phyloP scores from a whole-genome alignment of 2,329 filamentous ascomycete species.

The Lachnellula arida region DNA sequence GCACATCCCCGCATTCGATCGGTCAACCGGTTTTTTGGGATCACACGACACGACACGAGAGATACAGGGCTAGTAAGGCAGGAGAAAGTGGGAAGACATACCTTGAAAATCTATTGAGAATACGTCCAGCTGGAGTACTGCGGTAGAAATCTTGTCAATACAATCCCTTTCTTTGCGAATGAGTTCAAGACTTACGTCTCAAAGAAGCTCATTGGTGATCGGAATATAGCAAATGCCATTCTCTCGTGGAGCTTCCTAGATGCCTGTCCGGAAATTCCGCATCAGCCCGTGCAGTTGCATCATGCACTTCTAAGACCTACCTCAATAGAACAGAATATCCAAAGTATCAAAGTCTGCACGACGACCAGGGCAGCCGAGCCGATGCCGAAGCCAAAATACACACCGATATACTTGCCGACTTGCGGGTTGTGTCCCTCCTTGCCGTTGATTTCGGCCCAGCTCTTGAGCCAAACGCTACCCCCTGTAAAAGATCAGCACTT shows the following conservation, averaged over 20 bases:
- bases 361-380: conserved; percentile 82
- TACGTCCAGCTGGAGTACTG: conserved; percentile 82
- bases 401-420: conserved; percentile 84
- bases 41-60: not conserved
- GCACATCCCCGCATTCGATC: conserved; percentile 9
- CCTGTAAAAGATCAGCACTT: conserved; percentile 39
- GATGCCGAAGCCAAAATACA: conserved; percentile 93
- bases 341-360: conserved; percentile 87
- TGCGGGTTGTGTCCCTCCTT: conserved; percentile 62
- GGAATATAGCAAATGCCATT: conserved; percentile 96
- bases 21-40: conserved; percentile 1
- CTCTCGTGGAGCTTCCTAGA: conserved; percentile 94
- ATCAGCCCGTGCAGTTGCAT: conserved; percentile 21
- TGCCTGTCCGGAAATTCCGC: conserved; percentile 47
- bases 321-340: conserved; percentile 99
- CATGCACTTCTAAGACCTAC: conserved; percentile 40
- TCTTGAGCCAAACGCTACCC: conserved; percentile 88
- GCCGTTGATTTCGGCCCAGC: conserved; percentile 81
- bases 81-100: conserved; percentile 38
- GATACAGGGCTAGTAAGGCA: not conserved
- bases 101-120: conserved; percentile 94
- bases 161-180: not conserved
- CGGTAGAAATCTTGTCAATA: conserved; percentile 6
- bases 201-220: conserved; percentile 98
- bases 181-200: conserved; percentile 54